phyloP scores from a whole-genome alignment of 768 basidiomycete genomes.

The Myochromella boudieri region DNA sequence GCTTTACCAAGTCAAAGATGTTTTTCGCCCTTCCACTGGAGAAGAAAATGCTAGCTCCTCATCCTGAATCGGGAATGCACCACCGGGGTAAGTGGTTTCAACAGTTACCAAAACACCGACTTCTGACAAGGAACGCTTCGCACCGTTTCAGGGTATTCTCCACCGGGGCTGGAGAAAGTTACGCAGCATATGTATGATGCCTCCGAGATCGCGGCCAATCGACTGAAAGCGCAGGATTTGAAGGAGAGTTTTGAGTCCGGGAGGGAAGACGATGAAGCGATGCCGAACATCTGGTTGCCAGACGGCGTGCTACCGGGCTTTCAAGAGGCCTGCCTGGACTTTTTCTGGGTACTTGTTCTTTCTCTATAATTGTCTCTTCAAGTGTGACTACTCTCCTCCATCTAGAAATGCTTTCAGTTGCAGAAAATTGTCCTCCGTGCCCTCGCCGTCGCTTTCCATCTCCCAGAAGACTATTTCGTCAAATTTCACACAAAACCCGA shows the following conservation, averaged over 20 bases:
- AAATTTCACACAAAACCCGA: conserved; percentile 40
- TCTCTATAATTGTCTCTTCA: not conserved
- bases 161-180: conserved; percentile 41
- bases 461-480: conserved; percentile 45
- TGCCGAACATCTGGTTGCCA: conserved; percentile 61
- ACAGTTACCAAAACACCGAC: conserved; percentile 17
- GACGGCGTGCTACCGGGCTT: conserved; percentile 54
- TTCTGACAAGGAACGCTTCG: not conserved
- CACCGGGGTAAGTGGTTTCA: conserved; percentile 34
- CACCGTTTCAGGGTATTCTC: conserved; percentile 32
- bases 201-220: conserved; percentile 25
- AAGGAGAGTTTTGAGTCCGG: conserved; percentile 62
- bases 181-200: conserved; percentile 33
- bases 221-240: conserved; percentile 34
- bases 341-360: conserved; percentile 42
- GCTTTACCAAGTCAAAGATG: conserved; percentile 30
- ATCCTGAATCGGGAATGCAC: conserved; percentile 42
- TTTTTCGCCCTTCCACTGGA: conserved; percentile 39
- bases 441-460: conserved; percentile 44
- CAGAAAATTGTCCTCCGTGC: conserved; percentile 46
- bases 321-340: conserved; percentile 48
- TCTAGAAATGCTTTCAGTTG: conserved; percentile 39
- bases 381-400: not conserved
- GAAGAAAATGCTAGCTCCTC: conserved; percentile 43
- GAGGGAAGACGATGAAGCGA: conserved; percentile 39